Evolutionary conservation across 163 green algal species (phyloP).

Genomic region (Scenedesmus sp.): DNA sequence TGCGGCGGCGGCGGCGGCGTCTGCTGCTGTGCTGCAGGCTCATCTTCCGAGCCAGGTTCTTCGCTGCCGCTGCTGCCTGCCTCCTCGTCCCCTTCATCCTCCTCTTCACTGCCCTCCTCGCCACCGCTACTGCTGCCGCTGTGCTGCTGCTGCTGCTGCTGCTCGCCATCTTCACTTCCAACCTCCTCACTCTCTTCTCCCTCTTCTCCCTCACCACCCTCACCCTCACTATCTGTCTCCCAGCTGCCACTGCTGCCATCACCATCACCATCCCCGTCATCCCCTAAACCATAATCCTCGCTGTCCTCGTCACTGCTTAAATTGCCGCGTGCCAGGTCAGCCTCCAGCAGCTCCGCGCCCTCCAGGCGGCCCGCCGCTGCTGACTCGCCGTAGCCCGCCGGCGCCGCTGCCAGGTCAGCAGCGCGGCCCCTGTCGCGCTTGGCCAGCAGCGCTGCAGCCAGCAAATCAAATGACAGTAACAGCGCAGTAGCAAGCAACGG

Average conservation of each 20-base stretch:
- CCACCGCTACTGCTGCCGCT: neutral
- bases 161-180: slow-evolving; percentile 45
- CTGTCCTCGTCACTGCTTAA: slow-evolving; percentile 66
- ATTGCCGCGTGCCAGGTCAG: slow-evolving; percentile 56
- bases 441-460: slow-evolving; percentile 69
- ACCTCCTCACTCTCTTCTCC: slow-evolving; percentile 19
- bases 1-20: neutral
- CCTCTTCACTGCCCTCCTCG: neutral
- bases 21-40: slow-evolving; percentile 15
- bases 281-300: slow-evolving; percentile 46
- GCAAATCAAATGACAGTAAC: neutral
- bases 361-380: slow-evolving; percentile 77
- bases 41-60: neutral
- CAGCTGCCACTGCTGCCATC: slow-evolving; percentile 14
- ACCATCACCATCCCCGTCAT: slow-evolving; percentile 35
- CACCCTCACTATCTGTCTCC: slow-evolving; percentile 19
- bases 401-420: slow-evolving; percentile 65
- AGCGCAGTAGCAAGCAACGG: neutral
- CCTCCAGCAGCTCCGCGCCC: slow-evolving; percentile 91
- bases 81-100: slow-evolving; percentile 48
- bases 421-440: slow-evolving; percentile 78
- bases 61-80: slow-evolving; percentile 15
- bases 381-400: slow-evolving; percentile 71
- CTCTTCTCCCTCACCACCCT: slow-evolving; percentile 26
- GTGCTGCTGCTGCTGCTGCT: slow-evolving; percentile 10